Conservation (phyloP, 1,284 basidiomycete genomes). For the Apiotrichum veenhuisii region DNA sequence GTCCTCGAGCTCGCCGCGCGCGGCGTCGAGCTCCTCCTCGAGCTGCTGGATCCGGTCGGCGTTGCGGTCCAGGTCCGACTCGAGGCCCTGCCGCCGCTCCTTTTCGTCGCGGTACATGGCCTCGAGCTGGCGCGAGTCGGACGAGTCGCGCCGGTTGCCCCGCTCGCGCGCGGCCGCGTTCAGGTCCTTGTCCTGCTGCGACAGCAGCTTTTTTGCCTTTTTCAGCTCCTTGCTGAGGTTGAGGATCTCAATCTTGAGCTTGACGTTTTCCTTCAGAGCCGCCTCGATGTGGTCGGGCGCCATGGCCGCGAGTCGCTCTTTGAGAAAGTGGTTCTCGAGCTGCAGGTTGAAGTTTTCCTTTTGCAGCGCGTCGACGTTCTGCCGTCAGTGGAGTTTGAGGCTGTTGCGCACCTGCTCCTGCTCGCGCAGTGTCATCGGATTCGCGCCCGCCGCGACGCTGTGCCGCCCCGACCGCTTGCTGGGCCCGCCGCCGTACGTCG, state of each 20-base stretch:
- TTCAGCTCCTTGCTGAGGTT: slow-evolving; percentile 88
- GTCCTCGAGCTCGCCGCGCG: slow-evolving; percentile 53
- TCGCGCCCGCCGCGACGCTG: slow-evolving; percentile 39
- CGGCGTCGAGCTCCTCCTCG: slow-evolving; percentile 63
- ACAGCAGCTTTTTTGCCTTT: slow-evolving; percentile 79
- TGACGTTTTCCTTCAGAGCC: slow-evolving; percentile 88
- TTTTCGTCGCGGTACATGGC: slow-evolving; percentile 43
- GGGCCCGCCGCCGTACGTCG: slow-evolving; percentile 26
- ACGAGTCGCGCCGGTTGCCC: slow-evolving; percentile 34
- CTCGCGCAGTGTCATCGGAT: slow-evolving; percentile 70
- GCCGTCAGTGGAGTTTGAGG: slow-evolving; percentile 1
- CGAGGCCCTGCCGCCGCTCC: slow-evolving; percentile 29
- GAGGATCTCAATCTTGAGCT: slow-evolving; percentile 87
- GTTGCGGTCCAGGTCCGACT: slow-evolving; percentile 49
- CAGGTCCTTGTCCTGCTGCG: slow-evolving; percentile 75
- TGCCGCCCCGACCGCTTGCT: slow-evolving; percentile 44
- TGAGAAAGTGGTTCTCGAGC: slow-evolving; percentile 86
- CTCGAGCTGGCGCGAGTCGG: slow-evolving; percentile 29
- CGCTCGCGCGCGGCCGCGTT: slow-evolving; percentile 61
- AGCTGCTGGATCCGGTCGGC: slow-evolving; percentile 64
- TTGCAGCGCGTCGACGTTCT: slow-evolving; percentile 91
- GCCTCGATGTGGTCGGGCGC: slow-evolving; percentile 88
- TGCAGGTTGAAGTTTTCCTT: slow-evolving; percentile 95
- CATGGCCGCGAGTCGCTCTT: slow-evolving; percentile 75
- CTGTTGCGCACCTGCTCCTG: slow-evolving; percentile 78